A percentile compares a stretch with the other conserved stretches of the same genome.
Evolutionary conservation across 768 basidiomycete species (phyloP).

Genomic region (Tricholomella constricta): DNA sequence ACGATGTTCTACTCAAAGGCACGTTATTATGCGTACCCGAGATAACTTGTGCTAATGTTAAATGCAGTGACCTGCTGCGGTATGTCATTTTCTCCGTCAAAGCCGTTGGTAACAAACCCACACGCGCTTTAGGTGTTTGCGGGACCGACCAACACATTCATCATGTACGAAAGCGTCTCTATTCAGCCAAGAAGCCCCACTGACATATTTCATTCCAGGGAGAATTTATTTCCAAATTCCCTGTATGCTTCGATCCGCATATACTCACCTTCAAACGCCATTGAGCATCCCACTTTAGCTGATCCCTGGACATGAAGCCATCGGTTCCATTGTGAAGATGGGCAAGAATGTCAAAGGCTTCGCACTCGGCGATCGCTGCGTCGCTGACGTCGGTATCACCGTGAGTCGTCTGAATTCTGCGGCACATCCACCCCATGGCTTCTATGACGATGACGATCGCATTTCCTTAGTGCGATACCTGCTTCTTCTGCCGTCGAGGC

Average conservation of each 20-base stretch:
- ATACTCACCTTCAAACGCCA: not conserved
- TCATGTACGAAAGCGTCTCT: slow-evolving; percentile 35
- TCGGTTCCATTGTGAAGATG: slow-evolving; percentile 71
- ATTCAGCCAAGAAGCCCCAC: not conserved
- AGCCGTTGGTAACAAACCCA: not conserved
- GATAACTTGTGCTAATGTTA: slow-evolving; percentile 9
- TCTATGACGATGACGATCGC: slow-evolving; percentile 12
- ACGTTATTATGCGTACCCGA: not conserved
- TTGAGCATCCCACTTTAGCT: slow-evolving; percentile 37
- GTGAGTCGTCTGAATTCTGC: slow-evolving; percentile 32
- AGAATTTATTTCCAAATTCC: slow-evolving; percentile 68
- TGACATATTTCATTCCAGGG: slow-evolving; percentile 22
- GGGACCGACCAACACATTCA: slow-evolving; percentile 69
- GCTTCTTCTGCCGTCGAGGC: slow-evolving; percentile 90
- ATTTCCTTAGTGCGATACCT: slow-evolving; percentile 65
- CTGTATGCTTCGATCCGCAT: slow-evolving; percentile 27
- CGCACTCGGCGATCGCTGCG: slow-evolving; percentile 76
- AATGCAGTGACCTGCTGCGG: slow-evolving; percentile 44
- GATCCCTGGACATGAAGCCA: slow-evolving; percentile 74
- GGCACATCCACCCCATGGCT: slow-evolving; percentile 10
- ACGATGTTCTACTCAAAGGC: slow-evolving; percentile 78
- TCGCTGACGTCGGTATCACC: slow-evolving; percentile 76
- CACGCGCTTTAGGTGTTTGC: slow-evolving; percentile 43
- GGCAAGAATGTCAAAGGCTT: slow-evolving; percentile 84
- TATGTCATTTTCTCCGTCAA: slow-evolving; percentile 20